Evolutionary conservation across 2,329 filamentous ascomycete species (phyloP), one percentile per base, ranked within the genome.

Genomic region (Epichloe sp.): DNA sequence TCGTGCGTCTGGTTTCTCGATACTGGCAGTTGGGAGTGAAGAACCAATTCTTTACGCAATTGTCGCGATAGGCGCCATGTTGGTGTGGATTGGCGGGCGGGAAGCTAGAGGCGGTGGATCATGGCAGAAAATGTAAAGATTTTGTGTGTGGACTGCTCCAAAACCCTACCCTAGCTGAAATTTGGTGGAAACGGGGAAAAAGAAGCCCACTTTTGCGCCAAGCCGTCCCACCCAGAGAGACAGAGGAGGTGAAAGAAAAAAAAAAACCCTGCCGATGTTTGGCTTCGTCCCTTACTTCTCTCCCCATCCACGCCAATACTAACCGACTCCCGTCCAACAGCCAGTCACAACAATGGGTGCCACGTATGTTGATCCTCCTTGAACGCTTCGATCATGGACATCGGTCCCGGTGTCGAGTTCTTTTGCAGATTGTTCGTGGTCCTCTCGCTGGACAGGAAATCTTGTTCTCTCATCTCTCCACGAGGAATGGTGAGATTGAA

Each of bases 351-450:
- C 63, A 65, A 72, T 73, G 71, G 66, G 63, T 64, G 63, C 65
- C 62, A 79, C 77, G 82, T 84, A 76, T 70, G 72, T 67, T 65
- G 62, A 61, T 65, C 62, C 64, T 68, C 63, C 66, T 60, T 66
- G 61, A 69, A 60, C 57, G 58, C 60, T 56, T 56, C 44, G 47
- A 58, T 55, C 64, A 62, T 60, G 64, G 59, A 54, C 58, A 58
- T 55, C 59, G 44, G 60, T 66, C 71, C 75, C 71, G 74, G 74
- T 74, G 68, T 72, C 75, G 71, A 73, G 60, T 59, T 50, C 56
- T 65, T 67, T 73, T 71, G 74, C 72, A 80, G 82, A 85, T 88
- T 87, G 84, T 86, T 53, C 79, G 80, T 80, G 77, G 85, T 88
- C 82, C 82, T 85, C 82, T 88, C 80, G 82, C 85, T 88, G 82